A percentile compares a stretch with the other conserved stretches of the same genome.
These are phyloP conservation scores for Pseudohalonectria lignicola DNA, from an alignment of 2,329 filamentous ascomycete species.

Conservation along the genomic window DNA sequence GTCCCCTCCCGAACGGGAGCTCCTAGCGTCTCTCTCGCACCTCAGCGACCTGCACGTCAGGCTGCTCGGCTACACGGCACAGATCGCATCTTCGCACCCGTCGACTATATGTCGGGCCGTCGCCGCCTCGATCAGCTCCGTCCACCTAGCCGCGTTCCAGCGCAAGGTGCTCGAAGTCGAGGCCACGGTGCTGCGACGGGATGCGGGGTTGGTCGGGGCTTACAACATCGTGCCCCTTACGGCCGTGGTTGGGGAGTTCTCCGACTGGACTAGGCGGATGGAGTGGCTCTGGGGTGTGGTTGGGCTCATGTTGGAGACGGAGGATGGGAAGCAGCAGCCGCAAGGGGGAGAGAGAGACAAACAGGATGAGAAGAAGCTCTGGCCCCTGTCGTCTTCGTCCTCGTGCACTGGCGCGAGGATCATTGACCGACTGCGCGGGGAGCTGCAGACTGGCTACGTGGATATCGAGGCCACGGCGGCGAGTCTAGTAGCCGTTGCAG, in stretches of 20 bases:
- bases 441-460: constrained; percentile 77
- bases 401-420: constrained; percentile 57
- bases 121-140: constrained; percentile 62
- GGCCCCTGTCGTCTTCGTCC: constrained; percentile 12
- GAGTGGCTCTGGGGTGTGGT: constrained; percentile 75
- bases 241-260: constrained; percentile 71
- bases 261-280: constrained; percentile 74
- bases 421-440: constrained; percentile 65
- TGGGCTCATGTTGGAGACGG: constrained; percentile 48
- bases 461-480: constrained; percentile 72
- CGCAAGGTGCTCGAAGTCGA: constrained; percentile 79
- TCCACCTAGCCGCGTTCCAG: constrained; percentile 73
- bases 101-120: constrained; percentile 83
- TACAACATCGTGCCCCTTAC: constrained; percentile 92
- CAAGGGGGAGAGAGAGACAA: constrained; percentile 8
- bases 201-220: constrained; percentile 73
- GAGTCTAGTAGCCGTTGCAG: constrained; percentile 64
- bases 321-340: constrained; percentile 5
- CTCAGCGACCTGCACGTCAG: constrained; percentile 69
- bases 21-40: constrained; percentile 66
- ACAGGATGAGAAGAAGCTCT: constrained; percentile 9
- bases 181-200: constrained; percentile 60
- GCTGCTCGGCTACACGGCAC: constrained; percentile 54
- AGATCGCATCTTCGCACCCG: constrained; percentile 58
- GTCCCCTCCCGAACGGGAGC: constrained; percentile 71